Evolutionary conservation across 192 early-diverging fungal species (phyloP), one percentile per base, ranked within the genome.

Genomic region (Lunasporangiospora selenospora): DNA sequence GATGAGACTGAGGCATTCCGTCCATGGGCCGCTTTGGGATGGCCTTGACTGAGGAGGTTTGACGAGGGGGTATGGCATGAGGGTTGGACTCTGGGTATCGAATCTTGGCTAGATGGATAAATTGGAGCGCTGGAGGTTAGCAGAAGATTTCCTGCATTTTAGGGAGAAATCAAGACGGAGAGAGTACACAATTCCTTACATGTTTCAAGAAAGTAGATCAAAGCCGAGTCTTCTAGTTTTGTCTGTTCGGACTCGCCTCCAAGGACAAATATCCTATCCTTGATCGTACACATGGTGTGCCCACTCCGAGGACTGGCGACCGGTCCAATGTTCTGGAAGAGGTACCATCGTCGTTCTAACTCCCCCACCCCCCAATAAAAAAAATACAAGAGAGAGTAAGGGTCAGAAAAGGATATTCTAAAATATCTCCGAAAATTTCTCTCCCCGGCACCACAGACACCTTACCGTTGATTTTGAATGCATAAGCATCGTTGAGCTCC

Each of bases 311-410:
- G 67, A 21, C 64, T 78, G 9, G 85, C 83, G 2, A 83, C 62
- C 12, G 77, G 66, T 26, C 85, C 85, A 56, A 87, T 80, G 33
- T 87, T 84, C 44, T 79, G 79, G 64, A 87, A 84, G 49, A 80
- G 81, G 29, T 80, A 84, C 85, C 85, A 87, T 21, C 83, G 77
- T 18, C 77, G 67, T 37, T 76, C 82, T 83, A 59, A n/a, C n/a
- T n/a, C n/a, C n/a, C n/a, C n/a, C n/a, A n/a, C 30, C 16, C 38
- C 10, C 19, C 8, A 59, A 37, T 39, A 37, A 1, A 44, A 39
- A 46, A 46, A 44, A 8, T 18, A 16, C 30, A n/a, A 29, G 9
- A 43, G 40, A n/a, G 0, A 27, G 31, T 10, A 30, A 4, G 23
- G 11, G 18, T 9, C n/a, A 3, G n/a, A 56, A n/a, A 33, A 27